These are phyloP conservation scores for Penicillium glabrum DNA, from an alignment of 2,329 filamentous ascomycete genomes.

Conservation along the genomic window DNA sequence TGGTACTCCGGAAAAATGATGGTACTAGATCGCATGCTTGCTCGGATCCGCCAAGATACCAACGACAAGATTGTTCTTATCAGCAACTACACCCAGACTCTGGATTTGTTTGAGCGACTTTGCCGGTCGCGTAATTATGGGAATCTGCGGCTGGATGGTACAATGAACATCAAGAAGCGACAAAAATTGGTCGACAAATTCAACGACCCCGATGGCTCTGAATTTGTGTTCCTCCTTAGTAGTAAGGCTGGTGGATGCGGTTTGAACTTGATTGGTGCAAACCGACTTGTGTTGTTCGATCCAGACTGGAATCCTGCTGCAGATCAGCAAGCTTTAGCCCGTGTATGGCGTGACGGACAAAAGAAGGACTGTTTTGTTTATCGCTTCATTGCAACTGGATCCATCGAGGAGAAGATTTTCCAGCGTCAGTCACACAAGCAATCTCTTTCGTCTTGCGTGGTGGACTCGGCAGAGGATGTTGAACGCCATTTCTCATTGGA, in stretches of 20 bases:
- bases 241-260: constrained; percentile 97
- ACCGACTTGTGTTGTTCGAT: constrained; percentile 92
- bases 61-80: constrained; percentile 99
- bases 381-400: constrained; percentile 97
- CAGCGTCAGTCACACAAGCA: constrained; percentile 98
- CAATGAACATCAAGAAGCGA: constrained; percentile 96
- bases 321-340: constrained; percentile 92
- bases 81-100: constrained; percentile 95
- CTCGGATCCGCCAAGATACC: constrained; percentile 89
- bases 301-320: constrained; percentile 98
- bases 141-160: constrained; percentile 85
- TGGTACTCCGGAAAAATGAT: constrained; percentile 99
- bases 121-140: constrained; percentile 85
- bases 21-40: constrained; percentile 96
- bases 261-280: constrained; percentile 91
- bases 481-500: constrained; percentile 95
- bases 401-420: constrained; percentile 99
- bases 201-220: constrained; percentile 84
- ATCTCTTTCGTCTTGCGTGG: constrained; percentile 90
- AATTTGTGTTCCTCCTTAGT: constrained; percentile 94
- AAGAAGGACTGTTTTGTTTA: constrained; percentile 99
- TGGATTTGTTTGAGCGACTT: constrained; percentile 89
- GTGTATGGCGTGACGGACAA: constrained; percentile 98
- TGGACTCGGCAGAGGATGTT: constrained; percentile 94
- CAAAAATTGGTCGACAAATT: constrained; percentile 98